These are phyloP conservation scores for Haplographium delicatum DNA, from an alignment of 495 filamentous ascomycete species.

Conservation along the genomic window DNA sequence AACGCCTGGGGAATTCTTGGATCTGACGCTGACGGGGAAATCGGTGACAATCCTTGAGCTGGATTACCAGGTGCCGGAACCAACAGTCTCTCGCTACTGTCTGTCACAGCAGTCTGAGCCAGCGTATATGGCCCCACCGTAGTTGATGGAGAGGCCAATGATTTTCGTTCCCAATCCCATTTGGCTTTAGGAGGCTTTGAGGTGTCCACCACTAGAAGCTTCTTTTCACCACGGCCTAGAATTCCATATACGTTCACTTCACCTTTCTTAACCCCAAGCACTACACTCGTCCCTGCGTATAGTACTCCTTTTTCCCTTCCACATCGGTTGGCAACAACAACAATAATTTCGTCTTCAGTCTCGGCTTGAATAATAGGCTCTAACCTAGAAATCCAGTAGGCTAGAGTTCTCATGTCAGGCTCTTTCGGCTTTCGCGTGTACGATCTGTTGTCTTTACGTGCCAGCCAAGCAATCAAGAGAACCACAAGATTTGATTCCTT, in stretches of 20 bases:
- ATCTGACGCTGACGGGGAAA: too few species aligned
- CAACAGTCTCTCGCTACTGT: too few species aligned
- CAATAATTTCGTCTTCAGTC: conserved; percentile 53
- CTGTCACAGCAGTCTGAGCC: too few species aligned
- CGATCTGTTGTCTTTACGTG: conserved; percentile 35
- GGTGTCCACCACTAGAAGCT: conserved; percentile 58
- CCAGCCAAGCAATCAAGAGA: conserved; percentile 82
- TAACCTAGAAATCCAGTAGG: conserved; percentile 79
- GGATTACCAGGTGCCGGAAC: too few species aligned
- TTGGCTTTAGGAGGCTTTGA: background rate
- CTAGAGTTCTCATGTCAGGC: conserved; percentile 72
- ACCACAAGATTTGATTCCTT: conserved; percentile 64
- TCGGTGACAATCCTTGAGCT: too few species aligned
- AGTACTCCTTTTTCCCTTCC: conserved; percentile 59
- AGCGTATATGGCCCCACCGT: too few species aligned
- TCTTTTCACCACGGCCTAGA: conserved; percentile 54
- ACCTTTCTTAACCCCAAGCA: conserved; percentile 64
- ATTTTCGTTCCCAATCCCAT: too few species aligned
- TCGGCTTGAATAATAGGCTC: conserved; percentile 42
- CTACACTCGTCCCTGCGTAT: conserved; percentile 83
- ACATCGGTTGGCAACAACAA: conserved; percentile 76
- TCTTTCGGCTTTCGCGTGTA: conserved; percentile 21
- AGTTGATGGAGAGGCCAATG: too few species aligned
- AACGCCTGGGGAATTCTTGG: too few species aligned
- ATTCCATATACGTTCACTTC: conserved; percentile 58